A percentile compares a stretch with the other conserved stretches of the same genome.
Evolutionary conservation across 495 filamentous ascomycete species (phyloP).

Genomic region (Niebla homalea): DNA sequence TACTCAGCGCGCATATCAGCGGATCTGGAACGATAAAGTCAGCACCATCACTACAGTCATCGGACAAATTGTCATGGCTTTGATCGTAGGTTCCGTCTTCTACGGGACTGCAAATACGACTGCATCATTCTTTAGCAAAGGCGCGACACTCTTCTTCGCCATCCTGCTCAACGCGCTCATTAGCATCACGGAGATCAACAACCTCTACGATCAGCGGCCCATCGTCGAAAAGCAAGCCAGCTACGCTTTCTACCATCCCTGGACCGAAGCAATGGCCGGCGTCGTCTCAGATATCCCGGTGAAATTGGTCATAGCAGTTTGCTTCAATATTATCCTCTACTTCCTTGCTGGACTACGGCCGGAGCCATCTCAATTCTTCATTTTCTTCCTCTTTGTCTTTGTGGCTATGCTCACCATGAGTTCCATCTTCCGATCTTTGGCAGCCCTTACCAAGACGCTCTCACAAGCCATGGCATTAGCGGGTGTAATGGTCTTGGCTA

Average conservation of each 20-base stretch:
- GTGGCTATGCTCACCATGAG: slow-evolving; percentile 46
- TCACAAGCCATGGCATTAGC: slow-evolving; percentile 38
- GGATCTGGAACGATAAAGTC: slow-evolving; percentile 22
- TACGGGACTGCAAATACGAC: slow-evolving; percentile 33
- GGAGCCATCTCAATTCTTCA: slow-evolving; percentile 41
- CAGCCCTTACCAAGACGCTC: slow-evolving; percentile 32
- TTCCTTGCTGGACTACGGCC: slow-evolving; percentile 43
- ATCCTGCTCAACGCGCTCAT: slow-evolving; percentile 38
- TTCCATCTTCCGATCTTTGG: slow-evolving; percentile 34
- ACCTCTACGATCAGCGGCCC: slow-evolving; percentile 44
- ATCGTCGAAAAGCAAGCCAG: slow-evolving; percentile 50
- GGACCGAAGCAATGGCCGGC: slow-evolving; percentile 43
- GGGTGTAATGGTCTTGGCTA: slow-evolving; percentile 31
- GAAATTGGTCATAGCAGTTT: slow-evolving; percentile 31
- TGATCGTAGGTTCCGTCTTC: slow-evolving; percentile 34
- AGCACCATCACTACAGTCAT: slow-evolving; percentile 18
- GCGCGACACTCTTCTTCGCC: slow-evolving; percentile 5
- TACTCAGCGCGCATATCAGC: slow-evolving; percentile 38
- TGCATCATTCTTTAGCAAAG: slow-evolving; percentile 22
- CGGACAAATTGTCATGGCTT: slow-evolving; percentile 18
- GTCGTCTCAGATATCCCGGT: slow-evolving; percentile 47
- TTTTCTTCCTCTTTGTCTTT: slow-evolving; percentile 45
- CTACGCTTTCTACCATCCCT: slow-evolving; percentile 54
- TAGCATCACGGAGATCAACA: slow-evolving; percentile 45
- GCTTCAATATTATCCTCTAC: slow-evolving; percentile 45